Conservation (phyloP, 495 filamentous ascomycete species). For the Neurospora sp. region DNA sequence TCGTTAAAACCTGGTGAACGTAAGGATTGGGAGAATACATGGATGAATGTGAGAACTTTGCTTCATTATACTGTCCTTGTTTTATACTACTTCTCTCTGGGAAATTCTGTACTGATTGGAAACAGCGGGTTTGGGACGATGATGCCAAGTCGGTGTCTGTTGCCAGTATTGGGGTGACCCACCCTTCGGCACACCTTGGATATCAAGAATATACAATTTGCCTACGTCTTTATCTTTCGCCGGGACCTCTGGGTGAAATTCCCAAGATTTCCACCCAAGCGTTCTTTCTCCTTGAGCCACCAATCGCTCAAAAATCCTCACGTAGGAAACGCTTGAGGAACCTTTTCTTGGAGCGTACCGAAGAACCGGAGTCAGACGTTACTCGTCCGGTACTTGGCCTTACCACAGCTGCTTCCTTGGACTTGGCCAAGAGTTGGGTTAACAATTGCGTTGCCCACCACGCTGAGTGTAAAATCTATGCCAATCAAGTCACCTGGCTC, state of each 20-base stretch:
- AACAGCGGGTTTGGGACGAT: neutral
- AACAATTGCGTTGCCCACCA: neutral
- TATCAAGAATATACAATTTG: neutral
- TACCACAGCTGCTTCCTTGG: neutral
- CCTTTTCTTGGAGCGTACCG: neutral
- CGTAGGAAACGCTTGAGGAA: neutral
- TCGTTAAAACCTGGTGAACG: neutral
- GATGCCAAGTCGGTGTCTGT: neutral
- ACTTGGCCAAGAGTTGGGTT: neutral
- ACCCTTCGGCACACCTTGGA: neutral
- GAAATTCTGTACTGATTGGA: neutral
- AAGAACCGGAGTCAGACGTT: neutral
- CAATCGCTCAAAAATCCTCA: neutral
- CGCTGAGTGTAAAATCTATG: neutral
- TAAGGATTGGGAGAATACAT: neutral
- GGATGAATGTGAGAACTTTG: neutral
- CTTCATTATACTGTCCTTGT: neutral
- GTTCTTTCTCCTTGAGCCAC: neutral
- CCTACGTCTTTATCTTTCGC: neutral
- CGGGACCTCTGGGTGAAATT: neutral
- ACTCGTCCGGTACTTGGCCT: neutral
- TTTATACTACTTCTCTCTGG: neutral
- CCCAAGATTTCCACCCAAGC: neutral
- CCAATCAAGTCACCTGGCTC: neutral
- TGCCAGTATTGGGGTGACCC: neutral